Evolutionary conservation across 129 eudicot genomes (phyloP).

Genomic region (Logfia minima): DNA sequence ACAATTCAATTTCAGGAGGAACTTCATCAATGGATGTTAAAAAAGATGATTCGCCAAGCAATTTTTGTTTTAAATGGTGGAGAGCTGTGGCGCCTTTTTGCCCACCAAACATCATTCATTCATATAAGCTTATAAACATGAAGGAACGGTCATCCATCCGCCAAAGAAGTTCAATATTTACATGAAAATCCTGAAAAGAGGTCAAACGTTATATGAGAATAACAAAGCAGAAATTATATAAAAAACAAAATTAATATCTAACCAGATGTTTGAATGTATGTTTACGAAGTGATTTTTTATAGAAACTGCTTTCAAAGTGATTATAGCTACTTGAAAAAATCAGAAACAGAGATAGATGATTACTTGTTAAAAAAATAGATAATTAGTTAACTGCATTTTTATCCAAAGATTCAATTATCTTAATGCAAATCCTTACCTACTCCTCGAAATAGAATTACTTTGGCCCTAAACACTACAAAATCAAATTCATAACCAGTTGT

Average conservation of each 20-base stretch:
- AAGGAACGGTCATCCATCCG: slow-evolving; percentile 61
- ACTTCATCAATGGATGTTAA: slow-evolving; percentile 45
- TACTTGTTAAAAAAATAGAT: no score
- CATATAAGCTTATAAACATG: slow-evolving; percentile 40
- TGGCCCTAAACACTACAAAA: background rate
- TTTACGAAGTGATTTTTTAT: background rate
- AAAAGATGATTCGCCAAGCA: slow-evolving; percentile 57
- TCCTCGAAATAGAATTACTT: background rate
- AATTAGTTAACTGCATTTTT: no score
- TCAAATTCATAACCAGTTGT: background rate
- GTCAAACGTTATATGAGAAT: background rate
- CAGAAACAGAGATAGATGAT: background rate
- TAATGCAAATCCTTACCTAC: background rate
- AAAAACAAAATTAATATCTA: no score
- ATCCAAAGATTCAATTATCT: background rate
- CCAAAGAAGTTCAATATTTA: slow-evolving; percentile 39
- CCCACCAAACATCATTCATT: slow-evolving; percentile 90
- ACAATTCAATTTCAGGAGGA: slow-evolving; percentile 81
- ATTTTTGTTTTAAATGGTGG: slow-evolving; percentile 59
- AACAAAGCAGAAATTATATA: background rate
- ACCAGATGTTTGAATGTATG: background rate
- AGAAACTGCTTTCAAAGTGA: background rate
- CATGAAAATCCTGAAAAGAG: slow-evolving; percentile 39
- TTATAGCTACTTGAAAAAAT: background rate
- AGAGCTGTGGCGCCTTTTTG: slow-evolving; percentile 52